A percentile compares a stretch with the other conserved stretches of the same genome.
phyloP scores from a whole-genome alignment of 805 yeast species.

The Starmerella stigmatis region DNA sequence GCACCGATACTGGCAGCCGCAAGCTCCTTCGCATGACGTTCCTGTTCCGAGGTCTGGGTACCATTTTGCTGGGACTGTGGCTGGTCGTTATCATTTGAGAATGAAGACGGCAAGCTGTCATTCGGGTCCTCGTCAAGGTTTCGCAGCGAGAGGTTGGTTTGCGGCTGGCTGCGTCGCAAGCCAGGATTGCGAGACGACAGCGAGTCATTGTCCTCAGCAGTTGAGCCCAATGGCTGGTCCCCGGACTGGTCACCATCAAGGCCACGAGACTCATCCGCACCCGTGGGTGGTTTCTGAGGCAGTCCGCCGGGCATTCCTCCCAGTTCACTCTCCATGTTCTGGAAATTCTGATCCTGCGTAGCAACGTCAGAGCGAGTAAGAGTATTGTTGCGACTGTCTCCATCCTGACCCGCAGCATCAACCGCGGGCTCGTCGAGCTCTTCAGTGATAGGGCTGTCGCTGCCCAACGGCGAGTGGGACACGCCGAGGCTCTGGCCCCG shows the following conservation, averaged over 20 bases:
- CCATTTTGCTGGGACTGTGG: too few relatives aligned
- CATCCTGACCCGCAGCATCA: not conserved
- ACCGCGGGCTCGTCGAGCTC: not conserved
- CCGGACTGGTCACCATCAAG: not conserved
- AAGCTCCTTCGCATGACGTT: not conserved
- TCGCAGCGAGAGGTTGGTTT: conserved; percentile 18
- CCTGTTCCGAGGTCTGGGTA: too few relatives aligned
- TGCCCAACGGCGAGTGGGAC: not conserved
- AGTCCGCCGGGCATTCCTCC: conserved; percentile 18
- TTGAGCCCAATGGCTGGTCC: not conserved
- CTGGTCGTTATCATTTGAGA: too few relatives aligned
- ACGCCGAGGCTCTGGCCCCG: conserved; percentile 12
- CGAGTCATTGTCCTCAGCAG: not conserved
- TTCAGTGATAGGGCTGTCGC: not conserved
- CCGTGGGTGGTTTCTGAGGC: not conserved
- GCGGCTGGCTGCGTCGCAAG: conserved; percentile 22
- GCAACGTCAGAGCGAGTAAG: conserved; percentile 1
- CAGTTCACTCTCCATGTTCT: conserved; percentile 12
- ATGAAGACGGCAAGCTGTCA: too few relatives aligned
- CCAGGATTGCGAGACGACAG: conserved; percentile 1
- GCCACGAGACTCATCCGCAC: not conserved
- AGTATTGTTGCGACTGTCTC: conserved; percentile 1
- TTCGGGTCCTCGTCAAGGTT: conserved; percentile 4
- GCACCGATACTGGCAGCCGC: conserved; percentile 6
- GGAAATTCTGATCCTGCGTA: conserved; percentile 2